phyloP scores from a whole-genome alignment of 2,329 filamentous ascomycete genomes.

The Nemania diffusa region DNA sequence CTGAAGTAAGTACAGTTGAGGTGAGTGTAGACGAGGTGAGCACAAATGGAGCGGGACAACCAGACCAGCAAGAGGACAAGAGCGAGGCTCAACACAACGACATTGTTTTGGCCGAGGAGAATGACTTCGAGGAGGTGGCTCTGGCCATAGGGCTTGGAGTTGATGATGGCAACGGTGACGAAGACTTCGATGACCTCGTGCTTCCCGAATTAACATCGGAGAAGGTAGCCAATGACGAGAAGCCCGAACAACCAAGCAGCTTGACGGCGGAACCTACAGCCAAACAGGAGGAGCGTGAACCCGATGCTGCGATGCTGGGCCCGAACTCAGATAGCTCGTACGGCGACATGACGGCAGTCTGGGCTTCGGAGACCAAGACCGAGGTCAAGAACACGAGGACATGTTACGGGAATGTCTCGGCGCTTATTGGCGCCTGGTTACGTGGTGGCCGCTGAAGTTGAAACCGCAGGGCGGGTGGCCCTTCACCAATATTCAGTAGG shows the following conservation, averaged over 20 bases:
- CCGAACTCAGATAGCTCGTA: background rate
- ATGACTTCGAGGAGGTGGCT: no score
- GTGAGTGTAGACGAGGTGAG: background rate
- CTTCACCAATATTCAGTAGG: background rate
- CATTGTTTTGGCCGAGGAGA: background rate
- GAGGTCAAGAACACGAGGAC: background rate
- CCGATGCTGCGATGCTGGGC: background rate
- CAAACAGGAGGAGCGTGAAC: background rate
- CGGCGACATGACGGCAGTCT: conserved; percentile 6
- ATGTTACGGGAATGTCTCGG: background rate
- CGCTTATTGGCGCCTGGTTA: conserved; percentile 10
- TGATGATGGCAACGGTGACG: background rate
- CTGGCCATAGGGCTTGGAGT: no score
- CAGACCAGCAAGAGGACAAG: background rate
- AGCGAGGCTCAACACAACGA: background rate
- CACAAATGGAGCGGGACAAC: background rate
- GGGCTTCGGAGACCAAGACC: background rate
- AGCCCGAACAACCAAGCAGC: background rate
- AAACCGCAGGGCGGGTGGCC: background rate
- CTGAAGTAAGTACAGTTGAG: no score
- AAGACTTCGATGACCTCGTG: conserved; percentile 8
- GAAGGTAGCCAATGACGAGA: background rate
- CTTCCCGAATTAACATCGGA: background rate
- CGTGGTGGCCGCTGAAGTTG: background rate
- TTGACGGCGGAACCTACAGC: background rate